phyloP scores from a whole-genome alignment of 768 basidiomycete genomes.

The Hygrocybe punicea region DNA sequence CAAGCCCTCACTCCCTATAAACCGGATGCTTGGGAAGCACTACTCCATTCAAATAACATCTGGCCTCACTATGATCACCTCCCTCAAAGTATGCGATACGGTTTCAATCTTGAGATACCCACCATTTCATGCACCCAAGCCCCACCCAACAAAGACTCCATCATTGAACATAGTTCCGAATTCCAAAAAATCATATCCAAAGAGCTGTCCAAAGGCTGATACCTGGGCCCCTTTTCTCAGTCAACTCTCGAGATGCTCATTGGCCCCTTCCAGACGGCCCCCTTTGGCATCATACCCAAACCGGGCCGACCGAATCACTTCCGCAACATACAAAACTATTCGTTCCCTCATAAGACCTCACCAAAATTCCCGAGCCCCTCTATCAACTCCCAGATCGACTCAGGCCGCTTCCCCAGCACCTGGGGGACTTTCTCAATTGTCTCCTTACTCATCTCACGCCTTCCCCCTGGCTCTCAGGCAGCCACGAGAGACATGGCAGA shows the following conservation, averaged over 20 bases:
- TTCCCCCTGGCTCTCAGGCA: conserved; percentile 31
- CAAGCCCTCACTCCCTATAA: conserved; percentile 31
- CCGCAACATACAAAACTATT: conserved; percentile 19
- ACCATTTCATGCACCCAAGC: conserved; percentile 23
- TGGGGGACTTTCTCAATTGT: conserved; percentile 31
- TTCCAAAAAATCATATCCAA: background rate
- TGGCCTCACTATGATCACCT: conserved; percentile 25
- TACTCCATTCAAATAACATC: conserved; percentile 19
- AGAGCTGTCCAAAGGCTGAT: conserved; percentile 4
- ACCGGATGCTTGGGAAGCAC: conserved; percentile 27
- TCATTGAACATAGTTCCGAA: conserved; percentile 1
- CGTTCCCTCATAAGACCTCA: conserved; percentile 8
- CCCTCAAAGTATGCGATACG: conserved; percentile 17
- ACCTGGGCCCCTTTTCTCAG: conserved; percentile 13
- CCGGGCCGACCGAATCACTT: conserved; percentile 5
- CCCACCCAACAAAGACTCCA: conserved; percentile 34
- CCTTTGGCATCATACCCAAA: conserved; percentile 17
- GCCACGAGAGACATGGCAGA: conserved; percentile 31
- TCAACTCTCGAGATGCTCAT: conserved; percentile 3
- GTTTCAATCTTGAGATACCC: conserved; percentile 37
- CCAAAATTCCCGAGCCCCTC: background rate
- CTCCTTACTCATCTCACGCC: conserved; percentile 15
- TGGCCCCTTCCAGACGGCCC: conserved; percentile 20
- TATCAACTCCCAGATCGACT: conserved; percentile 25
- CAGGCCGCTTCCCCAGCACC: conserved; percentile 24